Base-by-base conservation (phyloP, 2,329 filamentous ascomycete species). In the Ophidiomyces ophidiicola region DNA sequence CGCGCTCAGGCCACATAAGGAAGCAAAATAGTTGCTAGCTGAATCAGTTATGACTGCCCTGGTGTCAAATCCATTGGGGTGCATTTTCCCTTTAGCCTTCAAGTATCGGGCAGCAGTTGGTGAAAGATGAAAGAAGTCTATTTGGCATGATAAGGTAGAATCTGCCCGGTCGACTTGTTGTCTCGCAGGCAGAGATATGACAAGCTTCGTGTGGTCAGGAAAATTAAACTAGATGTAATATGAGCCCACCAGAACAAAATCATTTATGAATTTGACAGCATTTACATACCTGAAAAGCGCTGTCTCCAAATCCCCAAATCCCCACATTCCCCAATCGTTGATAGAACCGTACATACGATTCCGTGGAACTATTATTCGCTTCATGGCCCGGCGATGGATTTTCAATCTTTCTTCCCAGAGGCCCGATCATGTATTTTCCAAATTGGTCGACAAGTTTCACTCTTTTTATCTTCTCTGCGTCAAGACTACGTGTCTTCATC, bases 381-480 rank as follows among this genome's bases (percentile, higher is more conserved):
- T 56, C 53, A 14, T 55, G 53, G 10, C 56, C 54, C 3, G 49
- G 44, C 14, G 52, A 41, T 3, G 49, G 55, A 20, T 62, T 60
- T 32, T 60, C 57, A 1, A 55, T 61, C 46, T 58, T 55, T 42
- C 62, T 58, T 19, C 61, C 63, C 33, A 68, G 53, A 8, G 60
- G 60, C 31, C 66, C 64, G 44, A 67, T 66, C 67, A 70, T 69
- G 41, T 69, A 69, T 48, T 67, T 67, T 14, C 64, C 67, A 41
- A 70, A 69, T 39, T 68, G 66, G 45, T 68, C 64, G 29, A 67
- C 63, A 6, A 69, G 51, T 35, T 61, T 64, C 21, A 70, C 57
- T 15, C 63, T 58, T 47, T 65, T 68, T 45, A 68, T 58, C 44
- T 68, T 68, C 44, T 69, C 64, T 1, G 58, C 55, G 30, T 66